phyloP scores from a whole-genome alignment of 768 basidiomycete genomes.

The Cystofilobasidium capitatum region DNA sequence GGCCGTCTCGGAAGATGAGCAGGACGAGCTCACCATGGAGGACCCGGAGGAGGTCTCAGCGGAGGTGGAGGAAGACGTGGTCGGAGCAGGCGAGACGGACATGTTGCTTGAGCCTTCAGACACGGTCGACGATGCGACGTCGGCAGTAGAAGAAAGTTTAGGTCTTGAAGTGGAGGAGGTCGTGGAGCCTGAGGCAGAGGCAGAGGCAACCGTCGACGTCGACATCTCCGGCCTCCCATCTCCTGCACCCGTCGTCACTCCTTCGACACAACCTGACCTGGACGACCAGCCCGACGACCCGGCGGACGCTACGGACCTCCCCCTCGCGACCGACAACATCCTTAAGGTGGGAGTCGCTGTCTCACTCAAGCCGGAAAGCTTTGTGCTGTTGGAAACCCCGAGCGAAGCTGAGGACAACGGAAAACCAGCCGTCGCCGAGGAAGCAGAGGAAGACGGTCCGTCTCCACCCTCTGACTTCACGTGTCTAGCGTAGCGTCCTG shows the following conservation, averaged over 20 bases:
- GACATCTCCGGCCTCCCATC: too few relatives aligned
- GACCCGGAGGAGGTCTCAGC: not conserved
- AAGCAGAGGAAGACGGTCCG: not conserved
- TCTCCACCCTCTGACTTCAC: not conserved
- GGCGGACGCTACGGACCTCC: too few relatives aligned
- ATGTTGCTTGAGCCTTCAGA: not conserved
- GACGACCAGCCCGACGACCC: too few relatives aligned
- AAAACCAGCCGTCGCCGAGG: not conserved
- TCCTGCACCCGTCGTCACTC: too few relatives aligned
- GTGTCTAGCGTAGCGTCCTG: not conserved
- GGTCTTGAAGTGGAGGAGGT: too few relatives aligned
- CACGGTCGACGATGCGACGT: not conserved
- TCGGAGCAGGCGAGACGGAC: too few relatives aligned
- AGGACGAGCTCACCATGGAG: not conserved
- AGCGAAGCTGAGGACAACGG: constrained; percentile 8
- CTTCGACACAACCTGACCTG: too few relatives aligned
- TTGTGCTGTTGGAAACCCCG: constrained; percentile 8
- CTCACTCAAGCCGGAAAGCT: not conserved
- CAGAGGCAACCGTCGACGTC: not conserved
- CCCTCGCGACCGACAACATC: too few relatives aligned
- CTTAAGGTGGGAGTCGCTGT: too few relatives aligned
- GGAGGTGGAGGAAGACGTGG: not conserved
- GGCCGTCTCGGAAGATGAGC: not conserved
- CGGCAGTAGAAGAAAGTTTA: not conserved
- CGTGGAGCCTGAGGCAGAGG: not conserved